These are phyloP conservation scores for Euphrasia arctica DNA, from an alignment of 305 asterid species.

Conservation along the genomic window DNA sequence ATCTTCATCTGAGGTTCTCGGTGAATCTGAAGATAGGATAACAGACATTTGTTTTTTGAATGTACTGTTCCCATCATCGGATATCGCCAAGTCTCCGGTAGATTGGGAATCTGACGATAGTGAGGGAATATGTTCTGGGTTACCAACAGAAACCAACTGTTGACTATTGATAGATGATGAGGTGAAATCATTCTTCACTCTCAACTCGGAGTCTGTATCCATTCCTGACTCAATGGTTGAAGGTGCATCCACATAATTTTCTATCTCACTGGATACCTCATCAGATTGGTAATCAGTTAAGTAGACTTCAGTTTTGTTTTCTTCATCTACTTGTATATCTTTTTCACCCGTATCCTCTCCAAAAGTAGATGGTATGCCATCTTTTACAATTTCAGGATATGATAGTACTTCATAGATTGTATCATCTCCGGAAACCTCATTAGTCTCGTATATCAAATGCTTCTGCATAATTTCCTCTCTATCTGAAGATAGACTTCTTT, in stretches of 20 bases:
- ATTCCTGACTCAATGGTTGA: conserved; percentile 72
- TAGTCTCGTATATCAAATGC: conserved; percentile 29
- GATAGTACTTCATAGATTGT: conserved; percentile 28
- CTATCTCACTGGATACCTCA: conserved; percentile 66
- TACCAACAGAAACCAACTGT: conserved; percentile 31
- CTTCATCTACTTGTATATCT: conserved; percentile 45
- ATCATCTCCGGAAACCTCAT: conserved; percentile 36
- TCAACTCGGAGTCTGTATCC: conserved; percentile 68
- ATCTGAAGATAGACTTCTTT: conserved; percentile 35
- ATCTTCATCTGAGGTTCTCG: conserved; percentile 50
- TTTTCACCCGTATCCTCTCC: conserved; percentile 42
- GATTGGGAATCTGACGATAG: conserved; percentile 61
- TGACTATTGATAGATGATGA: conserved; percentile 30
- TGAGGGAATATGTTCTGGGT: conserved; percentile 36
- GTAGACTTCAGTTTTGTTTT: conserved; percentile 40
- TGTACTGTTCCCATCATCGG: conserved; percentile 52
- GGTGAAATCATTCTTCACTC: conserved; percentile 42
- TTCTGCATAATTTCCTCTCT: conserved; percentile 32
- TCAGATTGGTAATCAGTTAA: conserved; percentile 52
- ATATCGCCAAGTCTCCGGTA: conserved; percentile 48
- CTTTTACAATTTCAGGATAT: conserved; percentile 31
- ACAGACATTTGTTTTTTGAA: conserved; percentile 51
- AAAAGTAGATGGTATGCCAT: conserved; percentile 33
- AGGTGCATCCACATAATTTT: conserved; percentile 75
- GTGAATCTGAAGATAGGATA: conserved; percentile 50